Conservation (phyloP, 106 monocot species). For the Alisma plantagoaquatica region DNA sequence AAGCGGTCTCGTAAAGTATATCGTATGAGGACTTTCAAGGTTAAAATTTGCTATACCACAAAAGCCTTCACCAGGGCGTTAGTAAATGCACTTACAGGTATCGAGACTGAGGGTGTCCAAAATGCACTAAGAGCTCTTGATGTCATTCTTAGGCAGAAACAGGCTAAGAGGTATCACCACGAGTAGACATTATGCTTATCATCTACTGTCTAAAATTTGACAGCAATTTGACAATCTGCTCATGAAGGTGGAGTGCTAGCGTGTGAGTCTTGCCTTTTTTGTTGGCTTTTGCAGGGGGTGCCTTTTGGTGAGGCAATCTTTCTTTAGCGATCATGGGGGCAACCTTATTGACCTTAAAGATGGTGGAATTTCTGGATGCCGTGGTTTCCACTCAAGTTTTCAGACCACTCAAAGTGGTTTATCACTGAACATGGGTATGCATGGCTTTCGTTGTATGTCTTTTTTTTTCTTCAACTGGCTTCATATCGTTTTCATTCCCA, state of each 20-base stretch:
- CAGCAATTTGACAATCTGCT: background rate
- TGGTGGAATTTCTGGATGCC: constrained; percentile 65
- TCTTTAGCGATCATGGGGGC: constrained; percentile 34
- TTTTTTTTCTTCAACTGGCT: no score
- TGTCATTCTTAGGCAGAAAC: constrained; percentile 62
- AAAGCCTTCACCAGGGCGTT: constrained; percentile 43
- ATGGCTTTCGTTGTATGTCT: background rate
- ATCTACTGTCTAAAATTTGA: background rate
- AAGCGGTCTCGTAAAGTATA: constrained; percentile 35
- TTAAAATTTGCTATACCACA: constrained; percentile 43
- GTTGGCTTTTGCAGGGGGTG: constrained; percentile 39
- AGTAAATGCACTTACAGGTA: constrained; percentile 28
- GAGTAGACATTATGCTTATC: background rate
- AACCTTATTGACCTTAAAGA: constrained; percentile 49
- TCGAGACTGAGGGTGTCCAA: constrained; percentile 30
- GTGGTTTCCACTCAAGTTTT: constrained; percentile 68
- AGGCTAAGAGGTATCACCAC: constrained; percentile 42
- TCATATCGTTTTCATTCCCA: background rate
- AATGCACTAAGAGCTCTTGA: constrained; percentile 64
- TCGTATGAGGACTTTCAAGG: constrained; percentile 30
- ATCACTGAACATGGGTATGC: constrained; percentile 77
- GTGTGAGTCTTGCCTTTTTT: no score
- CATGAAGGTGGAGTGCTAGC: no score
- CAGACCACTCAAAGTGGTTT: constrained; percentile 46
- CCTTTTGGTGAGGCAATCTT: constrained; percentile 69